Conservation (phyloP, 441 rosid genomes). For the Corymbia citriodora region DNA sequence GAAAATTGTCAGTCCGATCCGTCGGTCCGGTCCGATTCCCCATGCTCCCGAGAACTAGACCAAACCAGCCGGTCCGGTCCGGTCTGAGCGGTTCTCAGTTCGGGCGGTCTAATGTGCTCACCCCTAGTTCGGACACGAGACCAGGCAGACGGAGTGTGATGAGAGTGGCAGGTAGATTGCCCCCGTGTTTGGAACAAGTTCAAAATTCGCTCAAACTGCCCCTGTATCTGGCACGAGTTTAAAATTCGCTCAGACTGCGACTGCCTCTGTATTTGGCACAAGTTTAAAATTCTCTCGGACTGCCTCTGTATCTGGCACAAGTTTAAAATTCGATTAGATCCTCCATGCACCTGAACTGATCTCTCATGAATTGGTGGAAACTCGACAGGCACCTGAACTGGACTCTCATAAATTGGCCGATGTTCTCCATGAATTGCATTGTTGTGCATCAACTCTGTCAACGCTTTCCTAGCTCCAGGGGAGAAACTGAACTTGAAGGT, state of each 20-base stretch:
- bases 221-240: not conserved
- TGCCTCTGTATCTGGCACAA: not conserved
- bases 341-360: not conserved
- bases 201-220: not conserved
- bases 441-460: not conserved
- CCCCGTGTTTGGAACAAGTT: too few relatives aligned
- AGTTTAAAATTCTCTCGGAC: not conserved
- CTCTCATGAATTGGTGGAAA: not conserved
- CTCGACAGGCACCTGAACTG: not conserved
- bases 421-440: not conserved
- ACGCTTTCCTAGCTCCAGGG: constrained; percentile 4
- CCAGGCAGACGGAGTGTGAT: not conserved
- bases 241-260: not conserved
- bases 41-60: too few relatives aligned
- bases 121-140: not conserved
- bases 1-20: too few relatives aligned
- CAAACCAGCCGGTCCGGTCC: too few relatives aligned
- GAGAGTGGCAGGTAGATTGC: not conserved
- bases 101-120: too few relatives aligned
- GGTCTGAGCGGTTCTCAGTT: too few relatives aligned
- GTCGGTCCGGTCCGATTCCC: too few relatives aligned
- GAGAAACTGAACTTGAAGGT: constrained; percentile 40
- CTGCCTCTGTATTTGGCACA: not conserved
- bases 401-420: not conserved
- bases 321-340: not conserved